phyloP scores from a whole-genome alignment of 2,329 filamentous ascomycete genomes.

The Dactylellina sp. region DNA sequence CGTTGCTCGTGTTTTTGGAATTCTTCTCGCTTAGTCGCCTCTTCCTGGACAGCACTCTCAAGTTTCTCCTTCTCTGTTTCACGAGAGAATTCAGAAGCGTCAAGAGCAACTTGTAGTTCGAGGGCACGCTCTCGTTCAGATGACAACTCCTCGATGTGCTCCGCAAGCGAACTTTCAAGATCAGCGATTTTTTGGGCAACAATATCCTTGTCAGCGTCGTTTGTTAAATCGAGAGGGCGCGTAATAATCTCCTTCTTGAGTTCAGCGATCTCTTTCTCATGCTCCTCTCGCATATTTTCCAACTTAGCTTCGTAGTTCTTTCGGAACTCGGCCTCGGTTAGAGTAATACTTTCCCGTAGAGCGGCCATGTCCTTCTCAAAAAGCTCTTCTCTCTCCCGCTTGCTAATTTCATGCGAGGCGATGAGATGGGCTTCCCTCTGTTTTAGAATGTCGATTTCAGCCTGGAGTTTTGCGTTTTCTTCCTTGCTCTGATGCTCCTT shows the following conservation, averaged over 20 bases:
- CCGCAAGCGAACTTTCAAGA: slow-evolving; percentile 44
- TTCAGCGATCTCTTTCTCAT: slow-evolving; percentile 46
- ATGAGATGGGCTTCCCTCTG: slow-evolving; percentile 37
- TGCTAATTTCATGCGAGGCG: slow-evolving; percentile 33
- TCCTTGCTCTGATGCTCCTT: slow-evolving; percentile 40
- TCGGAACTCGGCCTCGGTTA: slow-evolving; percentile 46
- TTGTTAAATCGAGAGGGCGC: slow-evolving; percentile 45
- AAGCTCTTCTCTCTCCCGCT: slow-evolving; percentile 42
- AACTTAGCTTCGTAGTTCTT: slow-evolving; percentile 55
- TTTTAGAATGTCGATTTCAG: slow-evolving; percentile 40
- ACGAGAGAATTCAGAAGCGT: slow-evolving; percentile 53
- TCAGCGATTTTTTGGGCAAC: slow-evolving; percentile 49
- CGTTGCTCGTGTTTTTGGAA: slow-evolving; percentile 55
- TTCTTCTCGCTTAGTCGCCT: slow-evolving; percentile 46
- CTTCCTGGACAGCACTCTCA: slow-evolving; percentile 43
- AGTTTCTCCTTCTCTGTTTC: slow-evolving; percentile 54
- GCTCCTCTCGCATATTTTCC: slow-evolving; percentile 38
- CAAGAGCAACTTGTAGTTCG: slow-evolving; percentile 51
- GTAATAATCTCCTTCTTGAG: slow-evolving; percentile 51
- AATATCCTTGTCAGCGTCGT: slow-evolving; percentile 50
- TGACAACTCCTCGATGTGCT: slow-evolving; percentile 48
- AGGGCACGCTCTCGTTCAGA: slow-evolving; percentile 47
- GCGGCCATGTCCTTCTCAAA: slow-evolving; percentile 45
- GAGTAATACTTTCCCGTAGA: slow-evolving; percentile 45
- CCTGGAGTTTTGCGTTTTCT: slow-evolving; percentile 26